phyloP scores from a whole-genome alignment of 1,284 basidiomycete species.

The Sphaerobolus stellatus region DNA sequence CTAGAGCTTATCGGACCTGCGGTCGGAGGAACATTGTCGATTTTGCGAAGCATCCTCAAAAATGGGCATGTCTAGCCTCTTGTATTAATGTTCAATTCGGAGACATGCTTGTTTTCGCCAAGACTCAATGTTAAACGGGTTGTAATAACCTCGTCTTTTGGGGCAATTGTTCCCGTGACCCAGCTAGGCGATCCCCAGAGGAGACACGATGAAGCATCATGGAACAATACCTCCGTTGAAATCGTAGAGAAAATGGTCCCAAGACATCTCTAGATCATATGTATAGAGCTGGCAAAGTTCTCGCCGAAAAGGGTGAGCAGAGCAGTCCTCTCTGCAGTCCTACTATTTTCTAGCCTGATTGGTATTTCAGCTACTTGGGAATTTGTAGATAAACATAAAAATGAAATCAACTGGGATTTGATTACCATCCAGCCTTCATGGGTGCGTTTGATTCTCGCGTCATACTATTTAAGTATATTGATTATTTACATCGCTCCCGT shows the following conservation, averaged over 20 bases:
- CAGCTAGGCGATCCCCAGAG: slow-evolving; percentile 17
- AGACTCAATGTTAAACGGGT: slow-evolving; percentile 52
- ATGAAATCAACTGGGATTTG: slow-evolving; percentile 50
- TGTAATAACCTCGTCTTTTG: slow-evolving; percentile 63
- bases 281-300: slow-evolving; percentile 46
- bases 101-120: neutral
- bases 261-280: slow-evolving; percentile 34
- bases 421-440: slow-evolving; percentile 56
- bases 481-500: neutral
- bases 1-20: slow-evolving; percentile 29
- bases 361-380: slow-evolving; percentile 47
- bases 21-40: slow-evolving; percentile 27
- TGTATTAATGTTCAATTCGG: too few relatives aligned
- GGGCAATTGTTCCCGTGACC: slow-evolving; percentile 45
- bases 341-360: neutral
- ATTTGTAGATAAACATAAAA: slow-evolving; percentile 56
- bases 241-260: slow-evolving; percentile 46
- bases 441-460: too few relatives aligned
- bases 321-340: neutral
- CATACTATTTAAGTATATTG: too few relatives aligned
- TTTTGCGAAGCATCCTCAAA: slow-evolving; percentile 27
- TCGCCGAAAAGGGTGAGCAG: slow-evolving; percentile 45
- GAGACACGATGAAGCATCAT: slow-evolving; percentile 47
- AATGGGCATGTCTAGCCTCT: slow-evolving; percentile 16
- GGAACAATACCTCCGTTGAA: slow-evolving; percentile 52